Conservation (phyloP, 805 yeast species). For the Candida sithepensis region DNA sequence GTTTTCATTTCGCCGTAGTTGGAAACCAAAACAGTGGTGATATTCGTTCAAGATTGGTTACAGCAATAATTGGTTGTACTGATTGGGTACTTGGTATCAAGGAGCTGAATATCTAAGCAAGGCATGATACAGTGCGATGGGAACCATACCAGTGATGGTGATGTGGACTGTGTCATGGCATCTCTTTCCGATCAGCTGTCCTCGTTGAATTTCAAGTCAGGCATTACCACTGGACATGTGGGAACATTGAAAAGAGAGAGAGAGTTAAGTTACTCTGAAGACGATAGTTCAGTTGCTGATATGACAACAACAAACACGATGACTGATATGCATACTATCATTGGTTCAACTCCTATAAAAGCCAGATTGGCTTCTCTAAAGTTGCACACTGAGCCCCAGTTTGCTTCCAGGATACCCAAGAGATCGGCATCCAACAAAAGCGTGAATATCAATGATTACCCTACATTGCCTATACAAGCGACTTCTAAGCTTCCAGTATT, state of each 20-base stretch:
- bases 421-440: constrained; percentile 18
- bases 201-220: constrained; percentile 7
- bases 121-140: not conserved
- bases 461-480: not conserved
- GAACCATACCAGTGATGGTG: constrained; percentile 1
- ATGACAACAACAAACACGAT: constrained; percentile 1
- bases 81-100: too few species aligned
- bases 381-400: constrained; percentile 15
- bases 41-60: too few species aligned
- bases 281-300: not conserved
- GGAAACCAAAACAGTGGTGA: not conserved
- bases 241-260: constrained; percentile 10
- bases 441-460: constrained; percentile 7
- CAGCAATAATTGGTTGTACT: too few species aligned
- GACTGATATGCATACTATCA: not conserved
- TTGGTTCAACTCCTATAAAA: constrained; percentile 6
- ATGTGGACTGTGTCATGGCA: constrained; percentile 6
- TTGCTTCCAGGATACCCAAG: constrained; percentile 23
- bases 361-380: constrained; percentile 14
- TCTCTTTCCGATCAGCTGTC: constrained; percentile 11
- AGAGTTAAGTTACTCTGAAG: constrained; percentile 5
- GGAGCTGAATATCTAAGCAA: not conserved
- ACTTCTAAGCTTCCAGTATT: constrained; percentile 14
- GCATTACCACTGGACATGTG: not conserved
- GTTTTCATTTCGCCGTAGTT: not conserved